Evolutionary conservation across 2,329 filamentous ascomycete species (phyloP).

Genomic region (Curvularia eragrostidis): DNA sequence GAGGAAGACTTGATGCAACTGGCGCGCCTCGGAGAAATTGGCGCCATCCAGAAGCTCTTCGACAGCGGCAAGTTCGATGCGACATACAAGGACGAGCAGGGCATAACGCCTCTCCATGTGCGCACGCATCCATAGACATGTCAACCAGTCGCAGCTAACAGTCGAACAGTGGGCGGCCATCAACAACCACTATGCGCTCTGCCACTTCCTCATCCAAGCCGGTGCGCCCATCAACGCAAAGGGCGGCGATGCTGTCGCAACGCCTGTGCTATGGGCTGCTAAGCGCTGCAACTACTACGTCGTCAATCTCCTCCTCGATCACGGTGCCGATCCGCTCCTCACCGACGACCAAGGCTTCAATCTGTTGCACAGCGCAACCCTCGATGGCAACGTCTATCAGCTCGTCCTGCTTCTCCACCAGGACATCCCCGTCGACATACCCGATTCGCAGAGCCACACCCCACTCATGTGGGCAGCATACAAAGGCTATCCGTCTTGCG

Average conservation of each 20-base stretch:
- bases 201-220: constrained; percentile 86
- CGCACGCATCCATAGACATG: constrained; percentile 21
- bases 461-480: constrained; percentile 99
- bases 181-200: constrained; percentile 97
- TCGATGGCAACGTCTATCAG: constrained; percentile 93
- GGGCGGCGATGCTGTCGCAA: constrained; percentile 93
- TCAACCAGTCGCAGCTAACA: constrained; percentile 13
- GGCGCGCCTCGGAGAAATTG: constrained; percentile 84
- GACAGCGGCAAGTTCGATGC: constrained; percentile 82
- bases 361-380: constrained; percentile 93
- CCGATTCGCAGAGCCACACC: constrained; percentile 89
- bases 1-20: constrained; percentile 95
- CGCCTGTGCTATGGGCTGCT: constrained; percentile 94
- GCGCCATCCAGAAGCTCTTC: constrained; percentile 87
- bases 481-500: constrained; percentile 91
- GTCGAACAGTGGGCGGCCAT: constrained; percentile 88
- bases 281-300: constrained; percentile 97
- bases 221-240: constrained; percentile 94
- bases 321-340: constrained; percentile 90
- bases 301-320: constrained; percentile 87
- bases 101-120: constrained; percentile 95
- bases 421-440: constrained; percentile 90
- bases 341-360: constrained; percentile 98
- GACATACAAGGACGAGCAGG: constrained; percentile 85
- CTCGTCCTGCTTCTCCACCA: constrained; percentile 91